Evolutionary conservation across 2,329 filamentous ascomycete genomes (phyloP).

Genomic region (Sphaerulina musiva): DNA sequence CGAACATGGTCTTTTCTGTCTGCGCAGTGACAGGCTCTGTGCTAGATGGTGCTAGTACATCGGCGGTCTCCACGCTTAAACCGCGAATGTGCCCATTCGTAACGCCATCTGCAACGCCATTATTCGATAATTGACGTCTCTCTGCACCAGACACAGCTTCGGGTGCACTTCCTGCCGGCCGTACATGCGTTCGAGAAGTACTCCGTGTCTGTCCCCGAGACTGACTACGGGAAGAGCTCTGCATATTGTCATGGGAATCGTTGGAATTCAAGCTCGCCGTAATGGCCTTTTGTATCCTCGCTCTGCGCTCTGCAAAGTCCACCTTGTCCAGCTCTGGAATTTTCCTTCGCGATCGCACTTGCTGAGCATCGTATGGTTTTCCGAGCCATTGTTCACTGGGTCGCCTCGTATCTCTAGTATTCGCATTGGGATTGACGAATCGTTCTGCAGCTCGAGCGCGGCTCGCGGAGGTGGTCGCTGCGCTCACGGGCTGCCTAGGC

Average conservation of each 20-base stretch:
- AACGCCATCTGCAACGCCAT: background rate
- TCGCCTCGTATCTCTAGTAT: slow-evolving; percentile 33
- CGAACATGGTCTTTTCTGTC: slow-evolving; percentile 40
- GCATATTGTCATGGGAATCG: slow-evolving; percentile 40
- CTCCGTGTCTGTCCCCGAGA: slow-evolving; percentile 16
- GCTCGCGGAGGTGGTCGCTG: slow-evolving; percentile 64
- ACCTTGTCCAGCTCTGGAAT: slow-evolving; percentile 65
- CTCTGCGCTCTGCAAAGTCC: slow-evolving; percentile 75
- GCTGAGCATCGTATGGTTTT: slow-evolving; percentile 74
- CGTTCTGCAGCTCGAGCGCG: slow-evolving; percentile 59
- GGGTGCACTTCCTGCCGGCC: slow-evolving; percentile 37
- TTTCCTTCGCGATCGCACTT: slow-evolving; percentile 35
- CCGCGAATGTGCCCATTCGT: slow-evolving; percentile 2
- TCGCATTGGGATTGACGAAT: slow-evolving; percentile 41
- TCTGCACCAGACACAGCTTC: slow-evolving; percentile 34
- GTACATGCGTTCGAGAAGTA: slow-evolving; percentile 8
- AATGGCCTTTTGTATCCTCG: slow-evolving; percentile 77
- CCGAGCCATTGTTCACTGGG: slow-evolving; percentile 55
- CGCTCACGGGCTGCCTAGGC: slow-evolving; percentile 70
- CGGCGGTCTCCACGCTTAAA: slow-evolving; percentile 27
- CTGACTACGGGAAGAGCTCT: slow-evolving; percentile 21
- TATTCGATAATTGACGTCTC: background rate
- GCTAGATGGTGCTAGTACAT: slow-evolving; percentile 13
- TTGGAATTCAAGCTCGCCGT: slow-evolving; percentile 73
- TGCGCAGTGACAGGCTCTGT: slow-evolving; percentile 30